Conservation (phyloP, 805 yeast species). For the Ogataea pini region DNA sequence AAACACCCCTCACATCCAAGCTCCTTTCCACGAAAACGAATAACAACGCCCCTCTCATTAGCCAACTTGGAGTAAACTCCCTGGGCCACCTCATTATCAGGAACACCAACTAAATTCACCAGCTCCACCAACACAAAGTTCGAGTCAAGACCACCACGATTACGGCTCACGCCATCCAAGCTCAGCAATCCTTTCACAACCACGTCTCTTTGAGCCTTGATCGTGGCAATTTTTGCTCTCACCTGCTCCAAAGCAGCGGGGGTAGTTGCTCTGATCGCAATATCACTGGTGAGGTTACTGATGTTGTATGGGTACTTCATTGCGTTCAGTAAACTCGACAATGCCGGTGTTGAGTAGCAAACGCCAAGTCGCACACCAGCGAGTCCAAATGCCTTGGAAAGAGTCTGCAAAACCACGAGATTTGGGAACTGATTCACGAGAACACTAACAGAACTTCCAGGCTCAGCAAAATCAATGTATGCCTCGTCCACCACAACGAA, state of each 20-base stretch:
- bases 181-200: conserved; percentile 55
- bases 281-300: conserved; percentile 72
- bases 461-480: conserved; percentile 78
- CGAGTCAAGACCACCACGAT: conserved; percentile 83
- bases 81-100: conserved; percentile 69
- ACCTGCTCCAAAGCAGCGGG: conserved; percentile 57
- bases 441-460: conserved; percentile 71
- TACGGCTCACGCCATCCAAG: conserved; percentile 65
- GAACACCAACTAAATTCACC: conserved; percentile 58
- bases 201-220: conserved; percentile 55
- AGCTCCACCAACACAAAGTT: conserved; percentile 81
- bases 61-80: conserved; percentile 72
- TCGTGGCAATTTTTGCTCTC: conserved; percentile 51
- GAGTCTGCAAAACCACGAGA: conserved; percentile 84
- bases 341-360: conserved; percentile 60
- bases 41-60: conserved; percentile 70
- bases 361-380: conserved; percentile 93
- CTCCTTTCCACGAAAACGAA: conserved; percentile 89
- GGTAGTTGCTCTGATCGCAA: conserved; percentile 74
- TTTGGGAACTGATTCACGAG: conserved; percentile 81
- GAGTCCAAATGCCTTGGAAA: conserved; percentile 93
- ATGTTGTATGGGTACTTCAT: conserved; percentile 97
- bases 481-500: conserved; percentile 92
- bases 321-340: conserved; percentile 73
- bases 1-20: conserved; percentile 86